Percentiles rank a stretch among this genome's conserved stretches.
These are phyloP conservation scores for Boletellus sp. DNA, from an alignment of 768 basidiomycete genomes.

Conservation along the genomic window DNA sequence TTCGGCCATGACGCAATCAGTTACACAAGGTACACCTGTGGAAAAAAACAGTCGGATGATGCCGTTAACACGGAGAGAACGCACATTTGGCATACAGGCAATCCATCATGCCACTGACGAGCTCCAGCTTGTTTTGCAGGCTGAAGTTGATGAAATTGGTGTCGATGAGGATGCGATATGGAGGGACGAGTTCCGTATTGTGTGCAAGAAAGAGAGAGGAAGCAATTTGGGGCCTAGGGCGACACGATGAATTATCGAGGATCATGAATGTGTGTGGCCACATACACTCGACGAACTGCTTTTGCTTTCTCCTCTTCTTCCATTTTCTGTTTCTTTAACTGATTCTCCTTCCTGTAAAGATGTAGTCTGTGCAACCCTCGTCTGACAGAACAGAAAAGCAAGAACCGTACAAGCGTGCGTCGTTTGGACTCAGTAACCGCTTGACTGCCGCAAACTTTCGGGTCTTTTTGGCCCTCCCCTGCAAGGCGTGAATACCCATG, in stretches of 20 bases:
- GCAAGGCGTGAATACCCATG: not conserved
- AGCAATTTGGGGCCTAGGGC: conserved; percentile 71
- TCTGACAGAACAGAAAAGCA: not conserved
- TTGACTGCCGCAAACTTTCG: conserved; percentile 94
- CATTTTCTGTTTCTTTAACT: conserved; percentile 84
- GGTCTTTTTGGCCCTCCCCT: conserved; percentile 92
- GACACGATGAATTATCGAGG: not conserved
- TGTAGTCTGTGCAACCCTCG: not conserved
- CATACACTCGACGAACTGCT: conserved; percentile 75
- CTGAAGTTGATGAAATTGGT: conserved; percentile 99
- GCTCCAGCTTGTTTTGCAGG: conserved; percentile 95
- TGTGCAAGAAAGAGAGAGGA: conserved; percentile 93
- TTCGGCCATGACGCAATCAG: conserved; percentile 98
- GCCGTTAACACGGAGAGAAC: conserved; percentile 17
- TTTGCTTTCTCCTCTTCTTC: conserved; percentile 78
- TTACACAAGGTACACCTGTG: conserved; percentile 96
- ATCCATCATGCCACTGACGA: conserved; percentile 99
- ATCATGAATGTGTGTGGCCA: conserved; percentile 12
- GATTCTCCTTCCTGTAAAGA: conserved; percentile 79
- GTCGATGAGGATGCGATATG: conserved; percentile 95
- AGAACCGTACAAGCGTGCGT: conserved; percentile 76
- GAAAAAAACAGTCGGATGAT: conserved; percentile 3
- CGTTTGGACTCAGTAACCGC: conserved; percentile 89
- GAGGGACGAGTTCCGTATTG: conserved; percentile 93
- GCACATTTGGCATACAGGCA: conserved; percentile 96